Percentiles rank a stretch among this genome's conserved stretches.
Evolutionary conservation across 768 basidiomycete genomes (phyloP).

Genomic region (Xerocomus brunneocitrinus): DNA sequence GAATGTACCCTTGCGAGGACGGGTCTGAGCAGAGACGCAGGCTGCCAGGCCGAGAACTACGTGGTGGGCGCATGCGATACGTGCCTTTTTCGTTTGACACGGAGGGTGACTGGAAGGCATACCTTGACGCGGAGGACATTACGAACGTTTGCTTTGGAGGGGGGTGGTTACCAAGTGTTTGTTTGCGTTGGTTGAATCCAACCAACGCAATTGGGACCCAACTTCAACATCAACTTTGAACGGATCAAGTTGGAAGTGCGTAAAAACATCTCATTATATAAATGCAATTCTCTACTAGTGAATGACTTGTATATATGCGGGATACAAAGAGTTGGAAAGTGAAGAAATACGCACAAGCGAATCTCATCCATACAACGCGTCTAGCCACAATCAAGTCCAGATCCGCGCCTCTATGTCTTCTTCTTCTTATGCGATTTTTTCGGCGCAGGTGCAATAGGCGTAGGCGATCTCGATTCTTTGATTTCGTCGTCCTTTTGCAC

Average conservation of each 20-base stretch:
- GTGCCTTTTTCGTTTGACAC: conserved; percentile 60
- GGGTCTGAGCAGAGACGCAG: conserved; percentile 14
- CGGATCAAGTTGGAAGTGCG: no score
- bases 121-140: conserved; percentile 10
- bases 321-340: neutral
- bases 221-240: neutral
- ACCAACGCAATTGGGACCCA: neutral
- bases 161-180: neutral
- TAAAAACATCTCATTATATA: neutral
- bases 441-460: conserved; percentile 48
- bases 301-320: neutral
- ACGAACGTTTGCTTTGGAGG: neutral
- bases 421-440: conserved; percentile 61
- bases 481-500: conserved; percentile 44
- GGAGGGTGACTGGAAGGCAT: conserved; percentile 51
- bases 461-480: conserved; percentile 57
- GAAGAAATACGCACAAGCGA: neutral
- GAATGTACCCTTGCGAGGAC: conserved; percentile 1
- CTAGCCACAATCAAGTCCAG: neutral
- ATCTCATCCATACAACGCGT: neutral
- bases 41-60: conserved; percentile 24
- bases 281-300: neutral
- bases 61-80: conserved; percentile 55
- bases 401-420: conserved; percentile 3
- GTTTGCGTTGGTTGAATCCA: conserved; percentile 15